Conservation (phyloP, 2,329 filamentous ascomycete genomes). For the Pseudopithomyces chartarum region DNA sequence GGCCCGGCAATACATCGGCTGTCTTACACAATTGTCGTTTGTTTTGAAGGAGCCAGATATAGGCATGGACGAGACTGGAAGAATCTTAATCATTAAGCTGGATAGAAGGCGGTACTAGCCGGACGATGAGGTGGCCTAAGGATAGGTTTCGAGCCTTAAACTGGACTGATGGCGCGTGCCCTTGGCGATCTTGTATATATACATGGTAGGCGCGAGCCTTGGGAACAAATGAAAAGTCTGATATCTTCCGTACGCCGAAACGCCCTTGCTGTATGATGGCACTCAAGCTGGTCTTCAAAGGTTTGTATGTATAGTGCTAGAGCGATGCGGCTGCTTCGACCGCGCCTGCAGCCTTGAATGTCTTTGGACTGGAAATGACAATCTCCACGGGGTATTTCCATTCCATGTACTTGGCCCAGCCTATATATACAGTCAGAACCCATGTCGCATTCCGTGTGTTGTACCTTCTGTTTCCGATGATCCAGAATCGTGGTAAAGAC, state of each 20-base stretch:
- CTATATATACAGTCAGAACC: slow-evolving; percentile 53
- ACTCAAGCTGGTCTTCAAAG: neutral
- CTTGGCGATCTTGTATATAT: no score
- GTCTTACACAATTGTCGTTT: no score
- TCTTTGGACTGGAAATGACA: slow-evolving; percentile 51
- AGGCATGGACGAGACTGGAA: no score
- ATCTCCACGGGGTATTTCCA: slow-evolving; percentile 90
- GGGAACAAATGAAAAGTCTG: neutral
- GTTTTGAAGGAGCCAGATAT: no score
- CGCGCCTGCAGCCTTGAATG: slow-evolving; percentile 53
- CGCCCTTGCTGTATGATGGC: slow-evolving; percentile 12
- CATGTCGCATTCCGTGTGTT: neutral
- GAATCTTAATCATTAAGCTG: no score
- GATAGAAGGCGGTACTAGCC: no score
- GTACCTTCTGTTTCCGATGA: neutral
- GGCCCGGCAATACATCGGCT: no score
- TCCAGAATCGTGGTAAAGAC: slow-evolving; percentile 37
- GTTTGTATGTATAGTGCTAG: slow-evolving; percentile 18
- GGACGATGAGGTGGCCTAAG: no score
- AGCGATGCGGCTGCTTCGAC: slow-evolving; percentile 54
- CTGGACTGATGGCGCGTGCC: no score
- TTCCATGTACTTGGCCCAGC: slow-evolving; percentile 92
- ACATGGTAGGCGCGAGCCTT: neutral
- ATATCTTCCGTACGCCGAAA: slow-evolving; percentile 9
- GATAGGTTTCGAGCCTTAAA: no score